A percentile compares a stretch with the other conserved stretches of the same genome.
phyloP scores from a whole-genome alignment of 2,329 filamentous ascomycete species.

The Daldinia sp. region DNA sequence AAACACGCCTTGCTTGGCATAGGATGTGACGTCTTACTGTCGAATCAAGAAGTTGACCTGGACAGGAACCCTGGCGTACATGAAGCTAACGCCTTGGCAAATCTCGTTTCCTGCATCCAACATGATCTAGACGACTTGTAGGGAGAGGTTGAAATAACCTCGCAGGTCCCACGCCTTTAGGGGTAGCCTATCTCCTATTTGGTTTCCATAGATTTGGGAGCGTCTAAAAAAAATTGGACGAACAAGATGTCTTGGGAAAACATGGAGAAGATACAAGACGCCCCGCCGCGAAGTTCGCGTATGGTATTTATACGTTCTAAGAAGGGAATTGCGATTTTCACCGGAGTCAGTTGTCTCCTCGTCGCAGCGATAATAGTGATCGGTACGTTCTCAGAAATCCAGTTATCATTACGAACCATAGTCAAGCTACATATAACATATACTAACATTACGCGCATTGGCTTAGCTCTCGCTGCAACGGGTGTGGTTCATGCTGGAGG shows the following conservation, averaged over 20 bases:
- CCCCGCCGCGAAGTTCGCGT: conserved; percentile 12
- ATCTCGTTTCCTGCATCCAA: conserved; percentile 20
- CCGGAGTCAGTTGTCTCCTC: conserved; percentile 15
- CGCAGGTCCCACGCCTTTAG: conserved; percentile 6
- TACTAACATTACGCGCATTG: conserved; percentile 17
- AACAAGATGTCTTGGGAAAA: conserved; percentile 16
- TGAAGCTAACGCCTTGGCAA: conserved; percentile 34
- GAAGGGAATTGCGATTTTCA: conserved; percentile 33
- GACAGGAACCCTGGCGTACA: conserved; percentile 9
- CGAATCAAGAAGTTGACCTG: conserved; percentile 30
- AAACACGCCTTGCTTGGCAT: conserved; percentile 28
- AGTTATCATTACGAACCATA: background rate
- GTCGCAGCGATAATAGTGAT: conserved; percentile 31
- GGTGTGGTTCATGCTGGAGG: conserved; percentile 20
- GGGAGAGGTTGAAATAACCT: conserved; percentile 25
- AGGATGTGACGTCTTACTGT: conserved; percentile 24
- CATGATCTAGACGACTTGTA: conserved; percentile 4
- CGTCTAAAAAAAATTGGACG: conserved; percentile 2
- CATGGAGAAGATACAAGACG: conserved; percentile 28
- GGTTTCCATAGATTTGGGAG: conserved; percentile 5
- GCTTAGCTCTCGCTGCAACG: conserved; percentile 32
- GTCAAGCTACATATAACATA: background rate
- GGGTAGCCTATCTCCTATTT: conserved; percentile 8
- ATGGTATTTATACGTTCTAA: conserved; percentile 30
- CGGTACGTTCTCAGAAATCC: conserved; percentile 27